These are phyloP conservation scores for Acanthamoeba triangularis DNA, from an alignment of 208 protist species.

Conservation along the genomic window DNA sequence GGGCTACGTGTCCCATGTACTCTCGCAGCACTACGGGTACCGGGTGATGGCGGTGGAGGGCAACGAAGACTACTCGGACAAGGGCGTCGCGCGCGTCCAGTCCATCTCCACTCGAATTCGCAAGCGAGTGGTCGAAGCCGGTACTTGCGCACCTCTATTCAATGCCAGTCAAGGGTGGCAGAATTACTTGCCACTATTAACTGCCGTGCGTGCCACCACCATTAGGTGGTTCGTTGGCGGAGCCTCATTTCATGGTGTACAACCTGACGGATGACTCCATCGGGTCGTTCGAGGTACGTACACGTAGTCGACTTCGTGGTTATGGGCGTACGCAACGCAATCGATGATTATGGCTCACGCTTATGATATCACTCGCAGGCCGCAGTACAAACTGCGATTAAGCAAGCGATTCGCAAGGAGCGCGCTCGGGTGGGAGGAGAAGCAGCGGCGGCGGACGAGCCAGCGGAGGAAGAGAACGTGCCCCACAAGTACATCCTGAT, in stretches of 20 bases:
- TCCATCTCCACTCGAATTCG: conserved; percentile 41
- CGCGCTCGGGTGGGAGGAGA: background rate
- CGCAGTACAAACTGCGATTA: conserved; percentile 20
- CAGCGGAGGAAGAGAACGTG: background rate
- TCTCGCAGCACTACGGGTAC: conserved; percentile 71
- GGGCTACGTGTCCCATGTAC: conserved; percentile 69
- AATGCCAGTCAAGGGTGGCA: background rate
- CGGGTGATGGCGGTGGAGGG: conserved; percentile 62
- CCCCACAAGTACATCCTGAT: conserved; percentile 39
- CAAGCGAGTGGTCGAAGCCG: background rate
- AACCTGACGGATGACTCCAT: conserved; percentile 70
- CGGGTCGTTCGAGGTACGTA: conserved; percentile 20
- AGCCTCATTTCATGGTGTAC: conserved; percentile 67
- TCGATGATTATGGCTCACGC: no score
- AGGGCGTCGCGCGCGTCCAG: conserved; percentile 14
- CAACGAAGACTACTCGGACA: conserved; percentile 70
- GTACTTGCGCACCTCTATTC: background rate
- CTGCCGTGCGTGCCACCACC: no score
- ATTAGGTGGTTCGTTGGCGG: background rate
- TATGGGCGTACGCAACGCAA: background rate
- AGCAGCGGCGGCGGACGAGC: background rate
- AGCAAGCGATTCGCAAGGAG: conserved; percentile 27
- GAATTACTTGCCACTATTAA: background rate
- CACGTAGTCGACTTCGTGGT: no score
- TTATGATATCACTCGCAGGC: background rate